Evolutionary conservation across 2,329 filamentous ascomycete species (phyloP).

Genomic region (Cordyceps cateniannulata): DNA sequence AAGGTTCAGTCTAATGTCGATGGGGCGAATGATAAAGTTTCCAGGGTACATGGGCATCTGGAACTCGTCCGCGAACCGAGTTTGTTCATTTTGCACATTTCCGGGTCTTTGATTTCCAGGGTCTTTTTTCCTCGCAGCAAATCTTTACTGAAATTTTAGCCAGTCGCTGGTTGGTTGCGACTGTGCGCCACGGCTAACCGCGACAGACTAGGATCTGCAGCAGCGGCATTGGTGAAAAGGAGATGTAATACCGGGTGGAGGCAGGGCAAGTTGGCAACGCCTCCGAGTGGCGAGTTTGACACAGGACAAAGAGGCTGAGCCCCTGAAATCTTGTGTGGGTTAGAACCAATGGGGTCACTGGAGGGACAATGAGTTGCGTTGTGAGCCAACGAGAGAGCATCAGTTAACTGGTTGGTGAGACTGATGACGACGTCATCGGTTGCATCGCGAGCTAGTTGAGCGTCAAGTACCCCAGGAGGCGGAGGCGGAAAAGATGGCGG

Average conservation of each 20-base stretch:
- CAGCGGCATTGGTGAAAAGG: neutral
- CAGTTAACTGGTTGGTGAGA: neutral
- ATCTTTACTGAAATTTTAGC: neutral
- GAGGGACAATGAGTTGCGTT: neutral
- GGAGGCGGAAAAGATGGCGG: neutral
- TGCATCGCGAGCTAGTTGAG: neutral
- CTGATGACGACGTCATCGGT: constrained; percentile 5
- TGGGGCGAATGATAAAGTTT: no score
- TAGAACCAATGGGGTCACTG: neutral
- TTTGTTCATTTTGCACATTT: no score
- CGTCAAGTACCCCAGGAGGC: neutral
- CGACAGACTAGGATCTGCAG: neutral
- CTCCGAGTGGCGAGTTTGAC: neutral
- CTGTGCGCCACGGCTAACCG: neutral
- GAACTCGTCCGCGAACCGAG: no score
- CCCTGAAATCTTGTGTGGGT: constrained; percentile 1
- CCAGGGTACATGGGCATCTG: no score
- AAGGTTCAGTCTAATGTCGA: no score
- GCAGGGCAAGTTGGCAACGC: neutral
- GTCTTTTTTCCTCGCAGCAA: neutral
- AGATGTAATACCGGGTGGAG: neutral
- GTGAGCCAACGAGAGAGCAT: neutral
- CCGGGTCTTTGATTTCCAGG: neutral
- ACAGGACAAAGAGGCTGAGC: constrained; percentile 6
- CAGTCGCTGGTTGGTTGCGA: neutral